These are phyloP conservation scores for Carallia brachiata DNA, from an alignment of 345 rosid genomes.

Conservation along the genomic window DNA sequence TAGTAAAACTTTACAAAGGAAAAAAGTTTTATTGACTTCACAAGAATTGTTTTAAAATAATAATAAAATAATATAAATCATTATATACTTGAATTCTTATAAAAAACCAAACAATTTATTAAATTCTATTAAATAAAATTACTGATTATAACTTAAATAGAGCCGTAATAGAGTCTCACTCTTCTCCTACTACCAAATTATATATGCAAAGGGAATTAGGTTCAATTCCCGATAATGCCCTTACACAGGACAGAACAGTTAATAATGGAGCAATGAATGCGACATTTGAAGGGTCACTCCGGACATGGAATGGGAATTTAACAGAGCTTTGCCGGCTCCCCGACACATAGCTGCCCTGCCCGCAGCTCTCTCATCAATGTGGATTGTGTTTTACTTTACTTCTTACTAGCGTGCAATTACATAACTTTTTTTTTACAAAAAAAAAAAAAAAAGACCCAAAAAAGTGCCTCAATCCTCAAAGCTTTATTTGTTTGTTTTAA, in stretches of 20 bases:
- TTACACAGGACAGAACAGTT: not conserved
- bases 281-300: conserved; percentile 41
- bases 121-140: no score
- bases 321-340: conserved; percentile 41
- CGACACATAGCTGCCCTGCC: conserved; percentile 18
- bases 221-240: conserved; percentile 62
- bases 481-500: not conserved
- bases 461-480: conserved; percentile 12
- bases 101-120: no score
- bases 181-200: no score
- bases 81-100: no score
- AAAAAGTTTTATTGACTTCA: no score
- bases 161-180: no score
- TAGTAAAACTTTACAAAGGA: conserved; percentile 6
- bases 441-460: not conserved
- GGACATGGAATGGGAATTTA: conserved; percentile 41
- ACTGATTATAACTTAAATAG: no score
- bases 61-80: no score
- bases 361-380: conserved; percentile 12
- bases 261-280: conserved; percentile 18
- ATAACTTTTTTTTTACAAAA: not conserved
- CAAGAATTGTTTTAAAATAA: no score
- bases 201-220: not conserved
- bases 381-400: not conserved
- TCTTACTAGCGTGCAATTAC: conserved; percentile 32